These are phyloP conservation scores for Emmonsiellopsis sp. DNA, from an alignment of 2,329 filamentous ascomycete genomes.

Conservation along the genomic window DNA sequence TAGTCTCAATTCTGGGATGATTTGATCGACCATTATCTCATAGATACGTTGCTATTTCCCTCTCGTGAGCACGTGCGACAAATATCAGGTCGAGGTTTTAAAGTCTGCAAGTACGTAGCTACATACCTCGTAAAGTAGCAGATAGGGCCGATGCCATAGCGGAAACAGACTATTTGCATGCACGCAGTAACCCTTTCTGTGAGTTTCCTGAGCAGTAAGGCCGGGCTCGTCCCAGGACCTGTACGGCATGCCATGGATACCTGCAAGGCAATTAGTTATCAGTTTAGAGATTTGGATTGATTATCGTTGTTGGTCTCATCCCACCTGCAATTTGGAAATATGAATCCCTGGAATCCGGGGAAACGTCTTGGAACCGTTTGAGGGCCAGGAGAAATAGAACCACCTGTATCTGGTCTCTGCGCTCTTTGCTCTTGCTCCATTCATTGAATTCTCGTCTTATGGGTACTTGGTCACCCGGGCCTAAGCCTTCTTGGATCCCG, in stretches of 20 bases:
- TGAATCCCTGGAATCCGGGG: not conserved
- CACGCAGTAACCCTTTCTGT: constrained; percentile 50
- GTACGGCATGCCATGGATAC: constrained; percentile 65
- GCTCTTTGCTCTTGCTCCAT: not conserved
- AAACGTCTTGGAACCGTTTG: not conserved
- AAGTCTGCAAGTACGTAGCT: constrained; percentile 23
- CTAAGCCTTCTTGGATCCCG: not conserved
- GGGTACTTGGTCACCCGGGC: not conserved
- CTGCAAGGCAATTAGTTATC: constrained; percentile 30
- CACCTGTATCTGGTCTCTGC: not conserved
- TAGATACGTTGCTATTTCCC: constrained; percentile 27
- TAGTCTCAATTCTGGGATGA: constrained; percentile 31
- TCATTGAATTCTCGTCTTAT: not conserved
- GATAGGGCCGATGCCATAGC: constrained; percentile 75
- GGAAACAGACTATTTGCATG: constrained; percentile 69
- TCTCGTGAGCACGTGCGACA: not conserved
- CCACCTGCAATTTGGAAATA: constrained; percentile 1
- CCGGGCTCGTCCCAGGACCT: constrained; percentile 41
- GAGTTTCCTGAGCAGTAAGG: constrained; percentile 42
- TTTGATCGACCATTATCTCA: constrained; percentile 22
- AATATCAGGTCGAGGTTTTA: constrained; percentile 4
- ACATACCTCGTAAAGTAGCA: constrained; percentile 48
- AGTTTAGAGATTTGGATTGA: not conserved
- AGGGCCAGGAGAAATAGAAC: not conserved
- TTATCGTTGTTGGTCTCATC: not conserved